These are phyloP conservation scores for Protea cynaroides DNA, from an alignment of 164 flowering plant species.

Conservation along the genomic window DNA sequence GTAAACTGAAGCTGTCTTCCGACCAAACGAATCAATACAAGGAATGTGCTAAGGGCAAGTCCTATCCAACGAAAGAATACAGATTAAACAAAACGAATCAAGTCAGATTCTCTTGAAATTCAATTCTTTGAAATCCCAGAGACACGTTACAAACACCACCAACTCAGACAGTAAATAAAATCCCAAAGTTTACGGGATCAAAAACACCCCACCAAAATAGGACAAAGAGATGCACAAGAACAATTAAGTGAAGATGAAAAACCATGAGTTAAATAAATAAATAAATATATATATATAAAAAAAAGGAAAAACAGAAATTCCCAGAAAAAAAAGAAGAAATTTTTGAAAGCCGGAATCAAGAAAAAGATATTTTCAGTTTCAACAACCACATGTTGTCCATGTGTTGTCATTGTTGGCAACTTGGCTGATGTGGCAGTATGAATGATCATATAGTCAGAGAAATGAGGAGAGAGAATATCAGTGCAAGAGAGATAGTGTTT, in stretches of 20 bases:
- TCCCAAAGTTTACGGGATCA: conserved; percentile 7
- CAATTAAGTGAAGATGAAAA: conserved; percentile 7
- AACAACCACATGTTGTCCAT: too few relatives aligned
- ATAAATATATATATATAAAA: too few relatives aligned
- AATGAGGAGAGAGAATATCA: too few relatives aligned
- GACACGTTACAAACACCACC: conserved; percentile 3
- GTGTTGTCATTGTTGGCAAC: too few relatives aligned
- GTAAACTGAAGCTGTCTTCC: conserved; percentile 6
- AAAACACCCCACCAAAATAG: background rate
- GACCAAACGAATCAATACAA: background rate
- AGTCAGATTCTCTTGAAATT: background rate
- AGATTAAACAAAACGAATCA: background rate
- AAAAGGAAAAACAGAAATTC: too few relatives aligned
- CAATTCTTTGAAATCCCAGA: conserved; percentile 10
- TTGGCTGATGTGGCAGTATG: too few relatives aligned
- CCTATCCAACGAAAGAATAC: conserved; percentile 2
- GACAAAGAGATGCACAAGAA: conserved; percentile 3
- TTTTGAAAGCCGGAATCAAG: too few relatives aligned
- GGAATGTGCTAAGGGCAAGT: background rate
- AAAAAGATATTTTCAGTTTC: too few relatives aligned
- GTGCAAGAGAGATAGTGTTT: too few relatives aligned
- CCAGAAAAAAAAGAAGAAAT: too few relatives aligned
- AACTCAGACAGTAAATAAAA: conserved; percentile 9
- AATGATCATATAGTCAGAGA: too few relatives aligned
- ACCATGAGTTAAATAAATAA: too few relatives aligned